A percentile compares a stretch with the other conserved stretches of the same genome.
Conservation (phyloP, 345 rosid species). For the Abelmoschus esculentus region DNA sequence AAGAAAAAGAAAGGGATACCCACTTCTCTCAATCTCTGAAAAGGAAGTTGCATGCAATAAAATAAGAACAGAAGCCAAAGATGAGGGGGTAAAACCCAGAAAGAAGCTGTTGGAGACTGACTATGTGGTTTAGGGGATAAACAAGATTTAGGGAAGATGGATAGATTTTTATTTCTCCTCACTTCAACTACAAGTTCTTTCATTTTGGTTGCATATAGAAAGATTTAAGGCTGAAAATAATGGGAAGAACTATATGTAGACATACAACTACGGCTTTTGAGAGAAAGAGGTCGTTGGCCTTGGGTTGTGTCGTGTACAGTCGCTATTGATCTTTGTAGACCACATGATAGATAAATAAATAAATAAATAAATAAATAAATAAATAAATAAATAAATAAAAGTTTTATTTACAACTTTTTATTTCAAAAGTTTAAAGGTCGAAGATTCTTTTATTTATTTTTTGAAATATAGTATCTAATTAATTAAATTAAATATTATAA, state of each 20-base stretch:
- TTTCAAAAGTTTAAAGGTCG: background rate
- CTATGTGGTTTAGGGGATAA: background rate
- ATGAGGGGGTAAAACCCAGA: background rate
- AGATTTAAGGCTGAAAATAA: background rate
- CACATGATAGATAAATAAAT: background rate
- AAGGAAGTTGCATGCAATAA: constrained; percentile 22
- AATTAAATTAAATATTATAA: too few relatives aligned
- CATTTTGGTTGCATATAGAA: background rate
- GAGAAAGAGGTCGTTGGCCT: background rate
- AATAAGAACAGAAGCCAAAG: background rate
- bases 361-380: background rate
- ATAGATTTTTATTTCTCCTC: background rate
- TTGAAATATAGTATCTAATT: too few relatives aligned
- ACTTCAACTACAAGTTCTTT: background rate
- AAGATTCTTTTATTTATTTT: background rate
- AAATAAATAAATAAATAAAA: background rate
- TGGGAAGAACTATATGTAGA: background rate
- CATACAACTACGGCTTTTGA: background rate
- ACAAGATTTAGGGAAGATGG: background rate
- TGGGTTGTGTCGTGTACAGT: background rate
- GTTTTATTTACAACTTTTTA: background rate
- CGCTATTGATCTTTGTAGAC: background rate
- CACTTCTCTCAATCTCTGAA: background rate
- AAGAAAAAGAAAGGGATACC: background rate
- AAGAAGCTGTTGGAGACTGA: background rate